Base-by-base conservation (phyloP, 2,329 filamentous ascomycete species). In the Teratosphaeria nubilosa region DNA sequence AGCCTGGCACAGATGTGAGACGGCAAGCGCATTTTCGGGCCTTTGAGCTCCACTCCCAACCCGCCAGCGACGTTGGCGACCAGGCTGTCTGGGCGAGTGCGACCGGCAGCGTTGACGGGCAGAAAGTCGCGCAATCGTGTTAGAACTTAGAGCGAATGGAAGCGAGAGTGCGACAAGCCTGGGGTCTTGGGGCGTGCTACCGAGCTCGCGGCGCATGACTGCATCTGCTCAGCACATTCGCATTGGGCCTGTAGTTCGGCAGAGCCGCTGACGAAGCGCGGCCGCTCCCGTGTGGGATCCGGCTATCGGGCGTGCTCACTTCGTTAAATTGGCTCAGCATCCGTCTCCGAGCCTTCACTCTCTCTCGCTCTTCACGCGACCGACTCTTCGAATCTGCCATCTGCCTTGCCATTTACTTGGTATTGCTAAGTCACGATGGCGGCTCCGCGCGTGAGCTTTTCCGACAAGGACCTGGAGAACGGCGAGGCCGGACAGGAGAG, bases 391-490 rank as follows among this genome's bases (percentile, higher is more conserved):
- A 16, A 16, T 54, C 24, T 22, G 53, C 34, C 30, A 5, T 22
- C 48, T 20, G 14, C 55, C 55, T 27, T 41, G 24, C 57, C 41
- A 48, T 48, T 48, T 22, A 48, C 41, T 9, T 48, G 41, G 41
- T 48, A 48, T 48, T 7, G 41, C 41, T 24, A 24, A 9, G n/a
- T 24, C 20, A 48, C n/a, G 5, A 73, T 73, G 71, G 65, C 71
- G 56, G 70, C 70, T 60, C 71, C 70, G 53, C 69, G 71, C 59
- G 71, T 73, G 60, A 70, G 70, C 68, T 73, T 73, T 65, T 68
- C 66, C 63, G 71, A 73, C 63, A 72, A 72, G 68, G 70, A 73
- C 65, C 60, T 72, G 59, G 71, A 73, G 66, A 73, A 72, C 62
- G 70, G 70, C 58, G 69, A 65, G 62, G 65, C 67, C 54, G 68